Percentiles rank a stretch among this genome's conserved stretches.
Conservation (phyloP, 805 yeast genomes). For the Kodamaea laetipori region DNA sequence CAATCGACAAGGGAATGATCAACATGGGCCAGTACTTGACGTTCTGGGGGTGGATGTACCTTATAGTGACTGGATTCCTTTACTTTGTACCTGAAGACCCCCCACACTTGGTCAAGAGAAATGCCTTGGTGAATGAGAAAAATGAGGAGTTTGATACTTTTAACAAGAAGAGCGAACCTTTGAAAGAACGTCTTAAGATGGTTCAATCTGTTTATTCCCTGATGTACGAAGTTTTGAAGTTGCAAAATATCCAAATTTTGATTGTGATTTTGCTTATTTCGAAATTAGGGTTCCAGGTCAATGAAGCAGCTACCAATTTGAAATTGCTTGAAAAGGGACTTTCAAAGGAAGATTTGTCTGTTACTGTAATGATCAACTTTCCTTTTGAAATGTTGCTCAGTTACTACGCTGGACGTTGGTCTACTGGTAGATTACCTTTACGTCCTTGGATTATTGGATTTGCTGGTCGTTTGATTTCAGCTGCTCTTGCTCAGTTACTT, state of each 20-base stretch:
- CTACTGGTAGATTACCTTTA: conserved; percentile 73
- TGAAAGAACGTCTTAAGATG: conserved; percentile 23
- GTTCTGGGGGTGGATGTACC: conserved; percentile 75
- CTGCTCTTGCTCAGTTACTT: conserved; percentile 70
- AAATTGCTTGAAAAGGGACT: conserved; percentile 89
- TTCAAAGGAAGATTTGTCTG: conserved; percentile 88
- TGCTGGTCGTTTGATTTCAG: conserved; percentile 77
- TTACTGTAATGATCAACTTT: conserved; percentile 90
- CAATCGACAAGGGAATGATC: conserved; percentile 65
- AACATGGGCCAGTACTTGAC: conserved; percentile 73
- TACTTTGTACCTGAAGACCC: conserved; percentile 74
- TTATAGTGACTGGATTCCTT: conserved; percentile 65
- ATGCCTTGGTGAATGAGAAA: conserved; percentile 29
- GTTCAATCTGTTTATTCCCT: conserved; percentile 59
- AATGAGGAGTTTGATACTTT: conserved; percentile 16
- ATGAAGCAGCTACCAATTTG: conserved; percentile 92
- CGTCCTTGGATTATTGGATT: conserved; percentile 91
- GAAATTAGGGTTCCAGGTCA: conserved; percentile 92
- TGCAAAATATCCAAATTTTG: conserved; percentile 72
- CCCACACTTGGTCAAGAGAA: conserved; percentile 40
- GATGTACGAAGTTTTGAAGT: conserved; percentile 68
- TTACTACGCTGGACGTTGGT: conserved; percentile 94
- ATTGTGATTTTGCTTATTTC: conserved; percentile 74
- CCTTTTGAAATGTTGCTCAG: conserved; percentile 96
- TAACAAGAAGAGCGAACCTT: conserved; percentile 21